These are phyloP conservation scores for Nissolia schottii DNA, from an alignment of 306 rosid genomes.

Conservation along the genomic window DNA sequence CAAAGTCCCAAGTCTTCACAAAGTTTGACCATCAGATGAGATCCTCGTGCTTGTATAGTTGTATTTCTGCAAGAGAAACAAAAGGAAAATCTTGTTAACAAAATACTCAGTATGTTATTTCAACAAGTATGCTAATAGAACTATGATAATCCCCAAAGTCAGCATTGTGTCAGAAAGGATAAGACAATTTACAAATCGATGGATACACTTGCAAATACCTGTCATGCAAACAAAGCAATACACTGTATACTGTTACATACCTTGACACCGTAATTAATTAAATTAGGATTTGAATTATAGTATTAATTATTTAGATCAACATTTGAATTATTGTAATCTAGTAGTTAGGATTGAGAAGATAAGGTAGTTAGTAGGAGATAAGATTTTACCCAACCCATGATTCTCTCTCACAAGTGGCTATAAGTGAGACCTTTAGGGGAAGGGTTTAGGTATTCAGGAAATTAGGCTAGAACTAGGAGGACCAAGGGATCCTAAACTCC, in stretches of 20 bases:
- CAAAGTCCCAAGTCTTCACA: slow-evolving; percentile 39
- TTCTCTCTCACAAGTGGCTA: too few species aligned
- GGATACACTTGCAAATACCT: neutral
- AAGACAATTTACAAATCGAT: neutral
- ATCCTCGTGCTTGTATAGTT: slow-evolving; percentile 10
- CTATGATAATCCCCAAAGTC: neutral
- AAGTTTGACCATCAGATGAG: slow-evolving; percentile 28
- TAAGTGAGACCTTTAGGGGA: too few species aligned
- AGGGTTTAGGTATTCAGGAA: too few species aligned
- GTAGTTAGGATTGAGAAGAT: too few species aligned
- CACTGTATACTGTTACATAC: neutral
- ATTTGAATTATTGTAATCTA: too few species aligned
- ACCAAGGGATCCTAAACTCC: too few species aligned
- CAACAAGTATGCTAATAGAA: neutral
- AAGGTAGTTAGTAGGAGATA: too few species aligned
- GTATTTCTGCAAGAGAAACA: slow-evolving; percentile 48
- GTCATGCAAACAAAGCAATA: neutral
- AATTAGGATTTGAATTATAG: too few species aligned
- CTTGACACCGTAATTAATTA: too few species aligned
- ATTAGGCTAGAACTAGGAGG: too few species aligned
- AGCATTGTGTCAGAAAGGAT: neutral
- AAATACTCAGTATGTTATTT: neutral
- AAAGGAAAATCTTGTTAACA: slow-evolving; percentile 10
- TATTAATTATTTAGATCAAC: too few species aligned
- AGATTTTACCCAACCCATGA: too few species aligned